Conservation (phyloP, 495 filamentous ascomycete species). For the Neurospora sp. region DNA sequence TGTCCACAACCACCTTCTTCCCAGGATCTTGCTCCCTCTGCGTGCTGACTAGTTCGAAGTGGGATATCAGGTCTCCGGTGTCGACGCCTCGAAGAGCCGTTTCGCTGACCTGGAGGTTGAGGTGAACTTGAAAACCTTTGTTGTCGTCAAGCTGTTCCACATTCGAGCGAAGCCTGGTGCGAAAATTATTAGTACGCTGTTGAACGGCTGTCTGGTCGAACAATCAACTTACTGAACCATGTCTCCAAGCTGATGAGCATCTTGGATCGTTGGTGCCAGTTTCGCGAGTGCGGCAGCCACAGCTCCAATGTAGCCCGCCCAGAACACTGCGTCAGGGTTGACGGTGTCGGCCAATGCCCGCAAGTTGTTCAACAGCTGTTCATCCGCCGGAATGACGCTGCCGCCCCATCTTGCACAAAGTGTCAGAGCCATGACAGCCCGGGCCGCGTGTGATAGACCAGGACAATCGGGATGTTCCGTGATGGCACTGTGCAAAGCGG, state of each 20-base stretch:
- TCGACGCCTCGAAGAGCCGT: conserved; percentile 12
- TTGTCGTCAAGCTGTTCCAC: conserved; percentile 8
- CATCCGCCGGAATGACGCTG: conserved; percentile 44
- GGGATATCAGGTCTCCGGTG: conserved; percentile 13
- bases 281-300: conserved; percentile 24
- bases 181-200: not conserved
- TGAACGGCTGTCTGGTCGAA: not conserved
- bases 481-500: conserved; percentile 63
- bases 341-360: conserved; percentile 21
- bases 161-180: conserved; percentile 19
- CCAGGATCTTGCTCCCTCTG: conserved; percentile 6
- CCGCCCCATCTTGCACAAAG: conserved; percentile 71
- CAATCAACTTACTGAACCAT: conserved; percentile 22
- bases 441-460: conserved; percentile 60
- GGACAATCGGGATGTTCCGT: conserved; percentile 58
- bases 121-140: conserved; percentile 19
- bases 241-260: conserved; percentile 9
- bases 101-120: conserved; percentile 22
- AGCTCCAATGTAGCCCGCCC: conserved; percentile 36
- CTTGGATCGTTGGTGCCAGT: conserved; percentile 25
- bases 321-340: conserved; percentile 28
- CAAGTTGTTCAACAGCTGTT: conserved; percentile 28
- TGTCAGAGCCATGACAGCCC: conserved; percentile 61
- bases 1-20: conserved; percentile 18
- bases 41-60: conserved; percentile 25